phyloP scores from a whole-genome alignment of 495 filamentous ascomycete species.

The Pseudotulostoma volvatum region DNA sequence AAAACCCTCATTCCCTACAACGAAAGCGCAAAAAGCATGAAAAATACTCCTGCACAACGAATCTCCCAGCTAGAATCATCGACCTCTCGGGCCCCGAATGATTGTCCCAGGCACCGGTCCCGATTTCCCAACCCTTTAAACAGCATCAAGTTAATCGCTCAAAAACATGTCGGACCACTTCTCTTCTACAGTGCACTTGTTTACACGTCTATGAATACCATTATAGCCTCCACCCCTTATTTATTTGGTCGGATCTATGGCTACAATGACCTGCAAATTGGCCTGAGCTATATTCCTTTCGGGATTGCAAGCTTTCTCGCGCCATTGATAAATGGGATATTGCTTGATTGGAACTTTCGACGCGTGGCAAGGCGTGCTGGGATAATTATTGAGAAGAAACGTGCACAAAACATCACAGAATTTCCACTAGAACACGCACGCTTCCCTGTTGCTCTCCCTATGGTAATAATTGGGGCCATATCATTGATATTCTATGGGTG shows the following conservation, averaged over 20 bases:
- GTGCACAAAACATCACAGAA: conserved; percentile 19
- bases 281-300: conserved; percentile 23
- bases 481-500: conserved; percentile 37
- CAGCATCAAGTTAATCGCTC: conserved; percentile 33
- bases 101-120: conserved; percentile 1
- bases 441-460: conserved; percentile 13
- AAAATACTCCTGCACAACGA: no score
- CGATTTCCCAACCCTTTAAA: conserved; percentile 16
- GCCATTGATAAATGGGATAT: conserved; percentile 71
- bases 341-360: conserved; percentile 35
- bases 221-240: conserved; percentile 18
- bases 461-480: conserved; percentile 17
- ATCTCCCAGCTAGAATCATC: no score
- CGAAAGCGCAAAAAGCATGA: no score
- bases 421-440: conserved; percentile 26
- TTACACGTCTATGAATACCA: conserved; percentile 23
- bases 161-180: conserved; percentile 35
- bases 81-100: no score
- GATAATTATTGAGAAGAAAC: conserved; percentile 26
- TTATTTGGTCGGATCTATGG: conserved; percentile 14
- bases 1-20: no score
- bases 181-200: conserved; percentile 27
- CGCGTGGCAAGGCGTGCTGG: conserved; percentile 16
- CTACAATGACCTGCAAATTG: conserved; percentile 20
- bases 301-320: conserved; percentile 53